Evolutionary conservation across 208 protist species (phyloP), one percentile per base, ranked within the genome.

Genomic region (Balamuthia mandrillaris): DNA sequence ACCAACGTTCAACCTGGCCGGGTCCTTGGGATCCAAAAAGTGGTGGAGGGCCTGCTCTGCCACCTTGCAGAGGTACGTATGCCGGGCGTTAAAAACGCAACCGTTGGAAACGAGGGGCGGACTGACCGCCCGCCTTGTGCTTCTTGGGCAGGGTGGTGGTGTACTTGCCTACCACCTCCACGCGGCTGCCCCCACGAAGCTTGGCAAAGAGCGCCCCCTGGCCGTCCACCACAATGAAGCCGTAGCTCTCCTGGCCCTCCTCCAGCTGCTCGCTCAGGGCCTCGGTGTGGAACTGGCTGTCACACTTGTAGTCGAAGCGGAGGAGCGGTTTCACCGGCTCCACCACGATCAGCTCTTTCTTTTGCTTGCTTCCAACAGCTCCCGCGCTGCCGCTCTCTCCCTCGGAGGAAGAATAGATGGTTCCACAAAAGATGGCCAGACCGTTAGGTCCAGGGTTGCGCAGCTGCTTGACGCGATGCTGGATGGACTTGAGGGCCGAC

Each of bases 11-110:
- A 79, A 41, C 2, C 4, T 79, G 70, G 70, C 45, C 42, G 52
- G 42, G 70, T 54, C 51, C 45, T 79, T 37, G 33, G 33, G 39
- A 60, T 37, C 51, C 12, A 79, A 31, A 47, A 79, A 79, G 45
- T 31, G 39, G 27, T 79, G 70, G 70, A 79, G 33, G 33, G 70
- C 70, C 31, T 14, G 52, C 44, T 79, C 70, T 31, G 70, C 70
- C 47, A 79, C 47, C 70, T 79, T 79, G 63, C 9, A 41, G 21
- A 79, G 70, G 51, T 79, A 79, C 45, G 70, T 60, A 60, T 60
- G 70, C 70, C 70, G 35, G 33, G 70, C 70, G 70, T 79, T 79
- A 79, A 79, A 79, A 79, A 79, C 70, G 70, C 70, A 79, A 79
- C 70, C 70, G 56, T 14, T 18, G 39, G 70, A 79, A 79, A 3